Evolutionary conservation across 768 basidiomycete genomes (phyloP), one percentile per base, ranked within the genome.

Genomic region (Suillus spraguei): DNA sequence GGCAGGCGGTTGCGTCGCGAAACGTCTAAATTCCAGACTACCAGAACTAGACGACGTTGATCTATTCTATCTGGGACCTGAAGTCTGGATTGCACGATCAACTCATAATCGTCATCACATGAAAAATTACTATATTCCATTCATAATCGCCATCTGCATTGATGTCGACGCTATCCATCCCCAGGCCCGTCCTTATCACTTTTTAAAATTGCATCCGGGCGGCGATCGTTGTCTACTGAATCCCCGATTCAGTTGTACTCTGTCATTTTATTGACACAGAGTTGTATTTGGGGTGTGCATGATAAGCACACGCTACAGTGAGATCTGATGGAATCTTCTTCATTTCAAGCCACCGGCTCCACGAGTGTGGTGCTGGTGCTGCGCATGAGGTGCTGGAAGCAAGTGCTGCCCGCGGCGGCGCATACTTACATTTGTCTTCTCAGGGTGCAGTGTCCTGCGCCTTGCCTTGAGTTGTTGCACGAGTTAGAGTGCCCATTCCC

Each of bases 11-110:
- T 88, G 65, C 83, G 87, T 39, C 77, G 87, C 71, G 87, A 88
- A 70, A 88, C 87, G 32, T 87, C 86, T 24, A 87, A 87, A 65
- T 88, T 88, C 71, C 87, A 88, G 72, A 84, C 77, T 3, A 76
- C 78, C 33, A 72, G 80, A 55, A 79, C 72, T 28, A 70, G 80
- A 63, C 77, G 79, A 70, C 75, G 79, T 63, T 80, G 68, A 71
- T 32, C 44, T 47, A 46, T 46, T 42, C 20, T 46, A 41, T 44
- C 46, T 47, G 22, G 47, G 47, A 13, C 20, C 46, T 46, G n/a
- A 9, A 22, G 22, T 46, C 46, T 24, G 24, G 49, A 28, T 32
- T 16, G 14, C 24, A 49, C 47, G 47, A 49, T 49, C 47, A 49
- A 49, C 1, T 49, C 49, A 49, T 49, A 28, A 49, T 49, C 44